Base-by-base conservation (phyloP, 345 rosid species). In the Anastatica hierochuntica region DNA sequence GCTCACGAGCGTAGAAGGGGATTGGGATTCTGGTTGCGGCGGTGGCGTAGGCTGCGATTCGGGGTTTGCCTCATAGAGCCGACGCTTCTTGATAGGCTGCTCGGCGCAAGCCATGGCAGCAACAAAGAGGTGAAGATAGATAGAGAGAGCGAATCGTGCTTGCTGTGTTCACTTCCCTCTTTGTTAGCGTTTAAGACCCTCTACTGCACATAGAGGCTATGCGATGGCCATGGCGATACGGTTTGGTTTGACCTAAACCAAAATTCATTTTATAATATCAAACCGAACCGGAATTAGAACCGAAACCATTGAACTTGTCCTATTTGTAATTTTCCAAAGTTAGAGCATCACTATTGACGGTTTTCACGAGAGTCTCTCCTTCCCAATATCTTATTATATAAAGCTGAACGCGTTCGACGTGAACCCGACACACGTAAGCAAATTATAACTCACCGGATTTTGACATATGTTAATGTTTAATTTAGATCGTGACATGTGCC, bases 11-110 rank as follows among this genome's bases (percentile, higher is more conserved):
- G 48, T 57, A 7, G 60, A 42, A 41, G 69, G 60, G 58, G 61
- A 56, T 46, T 52, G 51, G 13, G 70, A 56, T 11, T 73, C 63
- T 39, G 31, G 51, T 11, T 27, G 27, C 27, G 27, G 54, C 9
- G 71, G 59, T 34, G 64, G 72, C 10, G 41, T 64, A 20, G 65
- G 59, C 5, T 50, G 70, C 23, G 67, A 73, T 26, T 63, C 61
- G 18, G 61, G 41, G 65, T 52, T 42, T 52, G 74, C 44, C 44
- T 84, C 90, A 70, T 72, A 82, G 14, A 90, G 74, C 73, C 69
- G 82, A 51, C 98, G 76, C 77, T 90, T 90, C 79, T 90, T 90
- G 15, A 87, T 80, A 2, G 98, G 98, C 75, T 90, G 96, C 75
- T 84, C 92, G 19, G 85, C 72, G 53, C 84, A 65, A 50, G 79